Conservation (phyloP, 2,329 filamentous ascomycete genomes). For the Epicoccum nigrum region DNA sequence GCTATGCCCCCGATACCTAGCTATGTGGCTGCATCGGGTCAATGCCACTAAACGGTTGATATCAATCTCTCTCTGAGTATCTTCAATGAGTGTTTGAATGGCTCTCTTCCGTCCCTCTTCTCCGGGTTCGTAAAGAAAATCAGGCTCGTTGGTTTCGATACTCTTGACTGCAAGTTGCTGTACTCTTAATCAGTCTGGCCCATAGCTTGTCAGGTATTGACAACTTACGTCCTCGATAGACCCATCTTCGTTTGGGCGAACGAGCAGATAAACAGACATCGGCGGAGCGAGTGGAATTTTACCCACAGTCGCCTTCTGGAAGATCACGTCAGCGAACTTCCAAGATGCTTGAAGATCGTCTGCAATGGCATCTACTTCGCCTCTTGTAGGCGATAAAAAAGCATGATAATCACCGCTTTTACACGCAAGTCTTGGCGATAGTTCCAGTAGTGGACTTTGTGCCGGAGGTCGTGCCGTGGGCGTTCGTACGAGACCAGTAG, state of each 20-base stretch:
- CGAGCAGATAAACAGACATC: background rate
- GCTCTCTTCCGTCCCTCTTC: too few relatives aligned
- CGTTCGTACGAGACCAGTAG: too few relatives aligned
- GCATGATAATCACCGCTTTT: background rate
- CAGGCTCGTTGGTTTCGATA: background rate
- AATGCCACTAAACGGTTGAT: background rate
- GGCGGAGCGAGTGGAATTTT: background rate
- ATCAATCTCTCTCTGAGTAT: background rate
- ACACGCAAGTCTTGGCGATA: slow-evolving; percentile 1
- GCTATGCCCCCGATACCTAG: background rate
- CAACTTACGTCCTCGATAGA: background rate
- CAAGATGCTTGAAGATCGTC: background rate
- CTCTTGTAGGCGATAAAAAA: slow-evolving; percentile 1
- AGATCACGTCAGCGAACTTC: background rate
- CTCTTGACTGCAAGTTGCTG: slow-evolving; percentile 2
- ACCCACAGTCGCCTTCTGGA: background rate
- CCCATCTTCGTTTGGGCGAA: background rate
- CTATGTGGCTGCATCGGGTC: background rate
- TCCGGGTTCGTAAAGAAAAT: too few relatives aligned
- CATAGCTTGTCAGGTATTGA: background rate
- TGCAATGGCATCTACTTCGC: background rate
- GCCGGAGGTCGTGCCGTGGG: background rate
- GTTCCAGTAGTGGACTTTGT: background rate
- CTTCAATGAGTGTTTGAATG: background rate
- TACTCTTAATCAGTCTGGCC: background rate